A percentile compares a stretch with the other conserved stretches of the same genome.
Conservation (phyloP, 768 basidiomycete genomes). For the Naganishia friedmannii region DNA sequence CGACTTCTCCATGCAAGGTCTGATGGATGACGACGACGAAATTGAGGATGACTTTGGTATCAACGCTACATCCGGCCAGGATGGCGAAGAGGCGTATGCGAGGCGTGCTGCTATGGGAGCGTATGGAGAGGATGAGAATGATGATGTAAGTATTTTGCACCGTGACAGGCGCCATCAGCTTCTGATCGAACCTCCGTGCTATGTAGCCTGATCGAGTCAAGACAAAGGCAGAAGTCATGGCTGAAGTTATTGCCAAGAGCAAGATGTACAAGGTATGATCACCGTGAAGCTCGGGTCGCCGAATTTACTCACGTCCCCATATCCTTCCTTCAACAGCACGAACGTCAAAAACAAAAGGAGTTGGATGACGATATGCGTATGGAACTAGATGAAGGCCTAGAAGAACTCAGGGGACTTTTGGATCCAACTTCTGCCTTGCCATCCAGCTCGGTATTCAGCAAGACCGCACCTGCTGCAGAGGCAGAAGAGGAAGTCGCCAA, state of each 20-base stretch:
- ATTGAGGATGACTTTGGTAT: slow-evolving; percentile 66
- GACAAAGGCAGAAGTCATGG: slow-evolving; percentile 93
- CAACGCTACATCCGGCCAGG: slow-evolving; percentile 49
- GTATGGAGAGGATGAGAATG: slow-evolving; percentile 68
- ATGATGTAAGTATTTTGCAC: slow-evolving; percentile 55
- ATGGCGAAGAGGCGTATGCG: slow-evolving; percentile 59
- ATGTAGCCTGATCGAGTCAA: slow-evolving; percentile 75
- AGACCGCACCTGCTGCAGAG: slow-evolving; percentile 16
- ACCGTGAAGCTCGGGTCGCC: not conserved
- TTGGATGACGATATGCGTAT: slow-evolving; percentile 79
- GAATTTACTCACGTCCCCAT: not conserved
- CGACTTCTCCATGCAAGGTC: slow-evolving; percentile 46
- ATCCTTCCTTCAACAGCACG: slow-evolving; percentile 58
- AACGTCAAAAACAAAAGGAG: slow-evolving; percentile 82
- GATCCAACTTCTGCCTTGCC: slow-evolving; percentile 42
- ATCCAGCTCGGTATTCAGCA: slow-evolving; percentile 39
- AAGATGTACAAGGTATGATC: slow-evolving; percentile 81
- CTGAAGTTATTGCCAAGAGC: slow-evolving; percentile 94
- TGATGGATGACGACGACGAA: slow-evolving; percentile 41
- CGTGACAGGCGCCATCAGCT: too few relatives aligned
- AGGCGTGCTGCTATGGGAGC: slow-evolving; percentile 77
- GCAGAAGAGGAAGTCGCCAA: not conserved
- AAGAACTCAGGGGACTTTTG: slow-evolving; percentile 70
- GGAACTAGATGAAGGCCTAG: slow-evolving; percentile 83
- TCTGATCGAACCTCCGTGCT: not conserved